Conservation (phyloP, 2,329 filamentous ascomycete genomes). For the Cladosporium sp. region DNA sequence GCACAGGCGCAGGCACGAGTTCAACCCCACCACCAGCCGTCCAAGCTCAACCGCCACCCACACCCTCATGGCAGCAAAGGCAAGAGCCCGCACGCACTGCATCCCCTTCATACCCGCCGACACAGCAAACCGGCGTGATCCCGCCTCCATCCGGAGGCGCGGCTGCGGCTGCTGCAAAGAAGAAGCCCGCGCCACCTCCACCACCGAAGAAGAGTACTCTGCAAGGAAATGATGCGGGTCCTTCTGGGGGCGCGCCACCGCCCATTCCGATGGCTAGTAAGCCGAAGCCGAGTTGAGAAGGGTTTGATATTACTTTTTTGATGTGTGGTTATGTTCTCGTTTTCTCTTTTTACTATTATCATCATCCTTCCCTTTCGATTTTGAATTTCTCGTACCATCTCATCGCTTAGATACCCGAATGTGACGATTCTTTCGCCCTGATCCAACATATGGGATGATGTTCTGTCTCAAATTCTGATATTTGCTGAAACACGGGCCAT, state of each 20-base stretch:
- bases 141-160: conserved; percentile 14
- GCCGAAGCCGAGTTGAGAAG: conserved; percentile 37
- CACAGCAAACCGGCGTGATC: conserved; percentile 38
- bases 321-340: too few species aligned
- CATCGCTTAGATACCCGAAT: too few species aligned
- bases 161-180: conserved; percentile 35
- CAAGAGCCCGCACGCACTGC: conserved; percentile 27
- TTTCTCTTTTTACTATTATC: too few species aligned
- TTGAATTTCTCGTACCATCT: too few species aligned
- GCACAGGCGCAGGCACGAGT: conserved; percentile 28
- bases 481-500: too few species aligned
- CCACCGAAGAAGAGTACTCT: conserved; percentile 54
- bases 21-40: conserved; percentile 5
- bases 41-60: conserved; percentile 31
- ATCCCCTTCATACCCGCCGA: conserved; percentile 27
- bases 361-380: too few species aligned
- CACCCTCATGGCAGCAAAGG: conserved; percentile 60
- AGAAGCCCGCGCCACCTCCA: conserved; percentile 52
- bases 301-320: neutral
- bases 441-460: too few species aligned
- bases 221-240: conserved; percentile 33
- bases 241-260: conserved; percentile 42
- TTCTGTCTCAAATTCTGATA: too few species aligned
- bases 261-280: conserved; percentile 56
- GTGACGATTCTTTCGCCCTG: too few species aligned